A percentile compares a stretch with the other conserved stretches of the same genome.
Conservation (phyloP, 345 rosid species). For the Anastatica hierochuntica region DNA sequence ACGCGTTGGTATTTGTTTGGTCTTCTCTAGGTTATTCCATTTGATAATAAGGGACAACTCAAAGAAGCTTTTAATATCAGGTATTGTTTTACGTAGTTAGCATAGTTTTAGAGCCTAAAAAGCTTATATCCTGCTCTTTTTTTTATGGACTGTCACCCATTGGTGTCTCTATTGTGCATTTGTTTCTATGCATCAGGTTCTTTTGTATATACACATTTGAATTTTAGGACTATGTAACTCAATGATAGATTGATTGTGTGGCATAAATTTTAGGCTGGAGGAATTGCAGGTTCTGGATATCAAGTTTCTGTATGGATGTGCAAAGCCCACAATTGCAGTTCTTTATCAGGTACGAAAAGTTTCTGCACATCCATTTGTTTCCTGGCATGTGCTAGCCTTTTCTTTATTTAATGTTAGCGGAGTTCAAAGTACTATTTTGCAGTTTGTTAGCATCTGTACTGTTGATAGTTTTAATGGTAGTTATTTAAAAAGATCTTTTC, state of each 20-base stretch:
- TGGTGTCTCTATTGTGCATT: background rate
- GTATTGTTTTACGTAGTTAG: slow-evolving; percentile 17
- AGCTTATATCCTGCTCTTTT: background rate
- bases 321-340: slow-evolving; percentile 85
- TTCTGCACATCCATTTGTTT: background rate
- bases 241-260: background rate
- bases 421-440: background rate
- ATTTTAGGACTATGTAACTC: background rate
- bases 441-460: background rate
- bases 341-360: slow-evolving; percentile 67
- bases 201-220: background rate
- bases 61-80: slow-evolving; percentile 85
- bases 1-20: background rate
- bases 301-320: slow-evolving; percentile 84
- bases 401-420: background rate
- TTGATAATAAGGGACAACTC: slow-evolving; percentile 76
- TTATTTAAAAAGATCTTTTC: background rate
- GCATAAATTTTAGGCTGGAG: slow-evolving; percentile 55
- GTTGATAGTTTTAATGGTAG: background rate
- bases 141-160: background rate
- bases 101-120: background rate
- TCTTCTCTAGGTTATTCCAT: slow-evolving; percentile 64
- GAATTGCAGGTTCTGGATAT: slow-evolving; percentile 96
- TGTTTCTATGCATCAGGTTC: slow-evolving; percentile 5
- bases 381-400: background rate